Evolutionary conservation across 495 filamentous ascomycete genomes (phyloP), one percentile per base, ranked within the genome.

Genomic region (Monascus purpureus): DNA sequence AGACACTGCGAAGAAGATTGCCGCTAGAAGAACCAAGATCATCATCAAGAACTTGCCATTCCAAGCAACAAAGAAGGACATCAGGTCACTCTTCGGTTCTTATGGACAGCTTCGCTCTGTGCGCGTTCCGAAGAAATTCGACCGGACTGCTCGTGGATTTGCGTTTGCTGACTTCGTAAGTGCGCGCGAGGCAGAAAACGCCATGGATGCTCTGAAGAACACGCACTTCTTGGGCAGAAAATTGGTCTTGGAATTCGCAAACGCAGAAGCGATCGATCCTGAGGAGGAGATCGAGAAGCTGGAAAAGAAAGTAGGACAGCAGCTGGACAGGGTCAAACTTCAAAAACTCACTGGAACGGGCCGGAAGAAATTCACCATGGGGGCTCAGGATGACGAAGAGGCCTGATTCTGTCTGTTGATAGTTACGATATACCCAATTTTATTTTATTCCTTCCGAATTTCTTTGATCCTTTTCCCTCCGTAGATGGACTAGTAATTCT

Each of bases 21-120:
- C 76, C 2, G 70, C 68, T 15, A 72, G 73, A 43, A 68, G 72
- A 32, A 94, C 86, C 19, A 95, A 96, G 65, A 76, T 99, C 45
- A 80, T 96, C 53, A 82, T 97, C 65, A 96, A 96, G 66, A 99
- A 99, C 63, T 58, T 99, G 49, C 90, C 90, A 6, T 99, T 99
- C 62, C 82, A 96, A 57, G 78, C 80, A 7, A 80, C 73, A 25
- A 94, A 93, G 66, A 86, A 90, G 50, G 92, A 99, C 43, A 64
- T 99, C 18, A 72, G 80, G 25, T 63, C 75, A 11, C 65, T 99
- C 7, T 83, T 99, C 52, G 74, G 80, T 28, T 66, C 80, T 12
- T 99, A 94, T 50, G 90, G 92, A 13, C 80, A 92, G 44, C 70
- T 99, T 33, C 80, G 86, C 27, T 84, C 86, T 29, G 80, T 96